Evolutionary conservation across 1,284 basidiomycete species (phyloP), one percentile per base, ranked within the genome.

Genomic region (Rhodotorula sp.): DNA sequence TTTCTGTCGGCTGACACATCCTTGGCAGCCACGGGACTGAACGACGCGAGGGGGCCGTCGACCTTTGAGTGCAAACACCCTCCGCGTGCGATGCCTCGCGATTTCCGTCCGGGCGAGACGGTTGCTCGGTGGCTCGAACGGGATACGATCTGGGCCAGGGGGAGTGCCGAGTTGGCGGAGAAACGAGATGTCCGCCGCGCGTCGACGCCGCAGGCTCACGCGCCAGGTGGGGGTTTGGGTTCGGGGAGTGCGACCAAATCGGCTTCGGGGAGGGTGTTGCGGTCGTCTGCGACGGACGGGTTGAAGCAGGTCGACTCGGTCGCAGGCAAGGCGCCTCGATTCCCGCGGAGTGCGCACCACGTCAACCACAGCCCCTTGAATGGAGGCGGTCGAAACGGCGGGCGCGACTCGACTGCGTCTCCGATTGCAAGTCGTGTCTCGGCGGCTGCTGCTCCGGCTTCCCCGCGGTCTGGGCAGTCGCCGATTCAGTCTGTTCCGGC

Each of bases 11-110:
- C 38, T 15, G 18, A 26, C 12, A 34, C 19, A 23, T 2, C 23
- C 34, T 34, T 38, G 8, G 28, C 16, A n/a, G 26, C 31, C 16
- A 18, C 31, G 12, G 14, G 54, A 60, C 67, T 56, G 38, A 43
- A 43, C 55, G 72, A 64, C 59, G 15, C 57, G 7, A 69, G 67
- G 49, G 63, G 68, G 31, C 57, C 62, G 38, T 65, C 65, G 6
- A 10, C 31, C 23, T 67, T 68, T 28, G 61, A 60, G 38, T 70
- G 67, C 66, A 62, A 62, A 19, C 63, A 65, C 47, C 64, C 67
- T 6, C 14, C 67, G 16, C 60, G 57, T 12, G 23, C 66, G 16
- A 18, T 14, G 3, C 59, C 70, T 43, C 38, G 38, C n/a, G 69
- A 69, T 38, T 48, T 54, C 23, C 34, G n/a, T 16, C 43, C 4